Conservation (phyloP, 345 rosid species). For the Salix viminalis region DNA sequence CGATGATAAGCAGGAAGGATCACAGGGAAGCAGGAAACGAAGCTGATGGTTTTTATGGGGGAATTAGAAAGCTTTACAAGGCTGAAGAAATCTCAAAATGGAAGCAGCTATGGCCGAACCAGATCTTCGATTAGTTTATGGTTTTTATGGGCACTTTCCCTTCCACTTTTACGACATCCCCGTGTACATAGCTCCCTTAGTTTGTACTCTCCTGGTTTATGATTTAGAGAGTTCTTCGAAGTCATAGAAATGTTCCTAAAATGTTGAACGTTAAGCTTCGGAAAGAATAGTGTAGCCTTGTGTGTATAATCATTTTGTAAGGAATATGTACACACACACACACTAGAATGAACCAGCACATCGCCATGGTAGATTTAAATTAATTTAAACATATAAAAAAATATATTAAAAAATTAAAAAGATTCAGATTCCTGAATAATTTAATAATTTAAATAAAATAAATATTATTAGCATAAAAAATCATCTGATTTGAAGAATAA, state of each 20-base stretch:
- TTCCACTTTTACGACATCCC: background rate
- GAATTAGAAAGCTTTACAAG: conserved; percentile 59
- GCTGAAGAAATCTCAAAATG: conserved; percentile 60
- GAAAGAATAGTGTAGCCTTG: background rate
- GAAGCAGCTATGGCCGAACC: conserved; percentile 69
- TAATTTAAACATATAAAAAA: too few relatives aligned
- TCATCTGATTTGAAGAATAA: too few relatives aligned
- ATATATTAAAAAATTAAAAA: too few relatives aligned
- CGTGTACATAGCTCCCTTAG: background rate
- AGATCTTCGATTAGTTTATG: conserved; percentile 46
- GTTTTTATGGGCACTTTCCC: background rate
- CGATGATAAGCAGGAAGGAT: conserved; percentile 48
- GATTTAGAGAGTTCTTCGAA: background rate
- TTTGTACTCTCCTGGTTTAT: background rate
- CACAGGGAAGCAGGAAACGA: conserved; percentile 80
- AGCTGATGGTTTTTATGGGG: conserved; percentile 87
- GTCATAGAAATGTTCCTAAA: background rate
- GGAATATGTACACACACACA: background rate
- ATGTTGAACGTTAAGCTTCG: background rate
- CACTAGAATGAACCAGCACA: too few relatives aligned
- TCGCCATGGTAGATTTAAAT: too few relatives aligned
- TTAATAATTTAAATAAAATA: too few relatives aligned
- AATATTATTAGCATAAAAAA: too few relatives aligned
- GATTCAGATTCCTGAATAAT: too few relatives aligned
- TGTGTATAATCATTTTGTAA: background rate